Evolutionary conservation across 768 basidiomycete genomes (phyloP), one percentile per base, ranked within the genome.

Genomic region (Kwoniella heveanensis): DNA sequence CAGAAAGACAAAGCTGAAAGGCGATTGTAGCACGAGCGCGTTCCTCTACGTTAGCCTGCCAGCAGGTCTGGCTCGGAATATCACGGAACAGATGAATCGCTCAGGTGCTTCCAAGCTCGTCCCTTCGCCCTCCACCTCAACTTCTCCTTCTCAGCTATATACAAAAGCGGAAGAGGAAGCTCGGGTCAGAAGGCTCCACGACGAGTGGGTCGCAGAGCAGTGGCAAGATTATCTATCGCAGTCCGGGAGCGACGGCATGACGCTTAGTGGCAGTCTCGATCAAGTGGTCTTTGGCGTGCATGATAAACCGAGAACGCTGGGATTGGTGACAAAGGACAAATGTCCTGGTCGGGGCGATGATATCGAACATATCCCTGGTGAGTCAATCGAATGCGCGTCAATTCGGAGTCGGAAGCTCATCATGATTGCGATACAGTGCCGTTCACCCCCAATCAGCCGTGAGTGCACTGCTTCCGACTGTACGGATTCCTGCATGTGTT

Each of bases 311-410:
- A 48, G 64, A 29, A 72, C 67, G 13, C 27, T 69, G 67, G 70
- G 70, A 36, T 70, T 71, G 46, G 72, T 72, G n/a, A 73, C 73
- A 19, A 66, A 65, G 30, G 69, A 71, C 49, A 62, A 52, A 53
- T 71, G 76, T 62, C 69, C 68, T 13, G 75, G 72, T 2, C 65
- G 57, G 26, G 78, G 78, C 2, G 78, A 79, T 62, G 78, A 79
- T 64, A 70, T 76, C 47, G 72, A 74, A 49, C 78, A 79, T 65
- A 66, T 73, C 8, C 76, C 78, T 30, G 63, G 77, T 79, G 29
- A 71, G 73, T 36, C 19, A 13, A 10, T 5, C 7, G 9, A 26
- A 8, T 51, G 6, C 49, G n/a, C 6, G 49, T 51, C 12, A 21
- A 26, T 24, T 17, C 13, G 10, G 19, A 32, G 6, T 8, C n/a